Conservation (phyloP, 495 filamentous ascomycete species). For the Aspergillus campestris region DNA sequence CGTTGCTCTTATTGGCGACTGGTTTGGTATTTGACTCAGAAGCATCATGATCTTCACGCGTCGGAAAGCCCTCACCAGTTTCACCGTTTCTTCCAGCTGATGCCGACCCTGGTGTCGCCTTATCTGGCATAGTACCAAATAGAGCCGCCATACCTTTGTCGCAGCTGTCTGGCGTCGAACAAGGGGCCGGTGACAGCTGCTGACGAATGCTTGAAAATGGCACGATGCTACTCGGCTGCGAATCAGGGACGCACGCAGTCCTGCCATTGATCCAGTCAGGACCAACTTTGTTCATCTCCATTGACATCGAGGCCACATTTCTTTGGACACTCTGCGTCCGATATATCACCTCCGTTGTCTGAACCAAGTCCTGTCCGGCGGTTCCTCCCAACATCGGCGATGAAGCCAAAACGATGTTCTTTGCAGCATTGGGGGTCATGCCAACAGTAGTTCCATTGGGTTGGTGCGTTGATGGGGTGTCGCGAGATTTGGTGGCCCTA, state of each 20-base stretch:
- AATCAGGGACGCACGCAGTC: neutral
- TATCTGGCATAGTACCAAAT: constrained; percentile 22
- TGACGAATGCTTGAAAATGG: constrained; percentile 20
- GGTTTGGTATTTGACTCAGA: neutral
- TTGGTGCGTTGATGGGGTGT: too few relatives aligned
- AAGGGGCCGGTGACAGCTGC: constrained; percentile 6
- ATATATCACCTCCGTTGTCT: constrained; percentile 14
- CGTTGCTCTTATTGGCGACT: neutral
- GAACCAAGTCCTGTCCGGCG: constrained; percentile 2
- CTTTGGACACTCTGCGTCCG: constrained; percentile 5
- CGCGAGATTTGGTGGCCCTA: neutral
- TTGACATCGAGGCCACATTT: neutral
- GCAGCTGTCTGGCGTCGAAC: constrained; percentile 13
- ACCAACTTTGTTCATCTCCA: too few relatives aligned
- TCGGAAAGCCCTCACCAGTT: neutral
- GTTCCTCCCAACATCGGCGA: neutral
- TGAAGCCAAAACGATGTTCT: neutral
- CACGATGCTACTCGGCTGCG: constrained; percentile 12
- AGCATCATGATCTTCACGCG: neutral
- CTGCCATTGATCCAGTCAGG: neutral
- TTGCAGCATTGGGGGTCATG: neutral
- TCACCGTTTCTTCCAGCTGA: too few relatives aligned
- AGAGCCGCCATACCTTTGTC: constrained; percentile 22
- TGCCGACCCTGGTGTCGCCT: neutral
- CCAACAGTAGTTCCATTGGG: neutral